Evolutionary conservation across 768 basidiomycete genomes (phyloP).

Genomic region (Wakefieldia striispora): DNA sequence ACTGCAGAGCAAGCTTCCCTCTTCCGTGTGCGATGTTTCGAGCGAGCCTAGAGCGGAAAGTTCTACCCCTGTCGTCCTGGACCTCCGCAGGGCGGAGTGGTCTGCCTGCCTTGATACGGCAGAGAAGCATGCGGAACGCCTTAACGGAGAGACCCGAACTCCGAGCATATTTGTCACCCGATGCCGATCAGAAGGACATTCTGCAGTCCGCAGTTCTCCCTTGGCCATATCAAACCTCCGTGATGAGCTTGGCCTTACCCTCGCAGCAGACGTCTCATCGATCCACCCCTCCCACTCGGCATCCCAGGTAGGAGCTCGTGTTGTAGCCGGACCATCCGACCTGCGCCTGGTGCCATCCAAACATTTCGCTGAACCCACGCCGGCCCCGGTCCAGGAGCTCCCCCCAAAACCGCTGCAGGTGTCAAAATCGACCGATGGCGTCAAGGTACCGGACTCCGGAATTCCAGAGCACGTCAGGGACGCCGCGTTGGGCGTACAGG

Average conservation of each 20-base stretch:
- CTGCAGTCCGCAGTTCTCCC: conserved; percentile 5
- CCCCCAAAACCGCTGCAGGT: background rate
- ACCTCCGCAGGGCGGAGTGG: conserved; percentile 35
- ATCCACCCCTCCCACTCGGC: conserved; percentile 55
- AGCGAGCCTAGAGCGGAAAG: conserved; percentile 12
- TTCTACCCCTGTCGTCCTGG: conserved; percentile 34
- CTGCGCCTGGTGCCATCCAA: conserved; percentile 9
- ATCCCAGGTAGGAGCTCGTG: conserved; percentile 41
- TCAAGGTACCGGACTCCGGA: background rate
- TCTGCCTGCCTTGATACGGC: conserved; percentile 9
- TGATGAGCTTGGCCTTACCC: background rate
- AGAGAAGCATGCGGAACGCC: background rate
- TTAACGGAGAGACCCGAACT: background rate
- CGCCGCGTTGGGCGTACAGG: background rate
- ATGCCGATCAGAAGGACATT: background rate
- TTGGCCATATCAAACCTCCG: conserved; percentile 28
- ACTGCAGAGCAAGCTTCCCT: conserved; percentile 29
- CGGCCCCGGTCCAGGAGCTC: background rate
- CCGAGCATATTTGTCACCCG: background rate
- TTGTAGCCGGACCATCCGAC: conserved; percentile 1
- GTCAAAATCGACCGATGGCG: background rate
- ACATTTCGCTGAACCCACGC: conserved; percentile 7
- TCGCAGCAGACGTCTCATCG: conserved; percentile 21
- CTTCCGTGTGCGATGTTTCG: conserved; percentile 16
- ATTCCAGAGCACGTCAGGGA: background rate